Conservation (phyloP, 2,329 filamentous ascomycete genomes). For the Colletotrichum abscissum region DNA sequence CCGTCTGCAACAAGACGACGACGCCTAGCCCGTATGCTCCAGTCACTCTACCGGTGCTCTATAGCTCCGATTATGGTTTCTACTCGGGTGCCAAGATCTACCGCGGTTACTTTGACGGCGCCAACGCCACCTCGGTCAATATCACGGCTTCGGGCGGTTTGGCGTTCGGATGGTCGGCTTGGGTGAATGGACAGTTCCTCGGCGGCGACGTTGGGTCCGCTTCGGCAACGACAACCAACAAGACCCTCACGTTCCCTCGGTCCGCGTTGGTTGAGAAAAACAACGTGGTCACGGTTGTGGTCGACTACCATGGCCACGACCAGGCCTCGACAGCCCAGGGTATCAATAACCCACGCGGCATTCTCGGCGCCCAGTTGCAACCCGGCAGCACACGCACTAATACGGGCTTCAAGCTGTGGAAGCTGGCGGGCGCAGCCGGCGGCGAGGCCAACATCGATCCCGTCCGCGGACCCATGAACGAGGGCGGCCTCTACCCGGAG, state of each 20-base stretch:
- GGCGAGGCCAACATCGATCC: conserved; percentile 72
- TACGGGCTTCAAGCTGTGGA: conserved; percentile 65
- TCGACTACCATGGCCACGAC: conserved; percentile 79
- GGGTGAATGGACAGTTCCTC: conserved; percentile 72
- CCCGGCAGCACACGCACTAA: conserved; percentile 47
- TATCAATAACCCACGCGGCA: conserved; percentile 70
- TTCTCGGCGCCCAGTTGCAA: conserved; percentile 66
- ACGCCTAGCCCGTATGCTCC: conserved; percentile 70
- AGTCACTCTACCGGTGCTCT: conserved; percentile 74
- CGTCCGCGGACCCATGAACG: conserved; percentile 72
- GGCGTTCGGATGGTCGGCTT: conserved; percentile 76
- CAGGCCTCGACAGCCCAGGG: conserved; percentile 72
- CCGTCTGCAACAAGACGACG: conserved; percentile 64
- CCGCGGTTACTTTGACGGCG: conserved; percentile 75
- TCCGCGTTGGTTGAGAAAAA: conserved; percentile 60
- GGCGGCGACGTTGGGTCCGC: conserved; percentile 71
- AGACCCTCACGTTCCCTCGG: conserved; percentile 65
- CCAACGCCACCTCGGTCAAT: conserved; percentile 69
- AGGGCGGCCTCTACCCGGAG: conserved; percentile 73
- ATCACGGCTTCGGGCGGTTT: conserved; percentile 73
- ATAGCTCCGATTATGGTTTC: conserved; percentile 81
- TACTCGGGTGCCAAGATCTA: conserved; percentile 76
- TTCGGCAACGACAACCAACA: conserved; percentile 52
- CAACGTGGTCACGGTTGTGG: conserved; percentile 72
- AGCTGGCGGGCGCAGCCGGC: conserved; percentile 74